Percentiles rank a stretch among this genome's conserved stretches.
Evolutionary conservation across 2,329 filamentous ascomycete genomes (phyloP).

Genomic region (Aspergillus transmontanensis): DNA sequence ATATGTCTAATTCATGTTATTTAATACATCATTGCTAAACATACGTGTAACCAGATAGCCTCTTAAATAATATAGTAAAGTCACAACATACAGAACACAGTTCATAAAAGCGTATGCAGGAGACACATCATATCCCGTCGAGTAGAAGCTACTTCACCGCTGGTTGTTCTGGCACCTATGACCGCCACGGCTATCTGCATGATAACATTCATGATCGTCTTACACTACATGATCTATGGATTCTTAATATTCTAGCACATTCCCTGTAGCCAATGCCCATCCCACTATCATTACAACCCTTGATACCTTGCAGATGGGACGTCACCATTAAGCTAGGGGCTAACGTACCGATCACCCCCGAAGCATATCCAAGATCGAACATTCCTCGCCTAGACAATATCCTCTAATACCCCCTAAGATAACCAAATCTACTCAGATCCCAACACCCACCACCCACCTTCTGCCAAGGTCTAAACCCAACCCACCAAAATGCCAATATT

Average conservation of each 20-base stretch:
- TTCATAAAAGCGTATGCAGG: no score
- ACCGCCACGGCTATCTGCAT: background rate
- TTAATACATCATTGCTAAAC: background rate
- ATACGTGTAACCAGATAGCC: no score
- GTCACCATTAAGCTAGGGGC: background rate
- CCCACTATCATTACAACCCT: no score
- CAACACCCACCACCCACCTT: background rate
- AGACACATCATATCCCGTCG: background rate
- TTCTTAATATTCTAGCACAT: background rate
- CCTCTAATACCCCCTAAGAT: background rate
- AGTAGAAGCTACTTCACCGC: background rate
- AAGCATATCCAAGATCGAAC: background rate
- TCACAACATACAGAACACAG: background rate
- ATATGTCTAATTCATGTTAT: background rate
- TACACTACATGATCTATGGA: background rate
- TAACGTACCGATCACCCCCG: background rate
- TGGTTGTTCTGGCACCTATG: background rate
- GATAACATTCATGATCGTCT: background rate
- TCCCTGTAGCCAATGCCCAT: background rate
- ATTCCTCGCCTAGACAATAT: no score
- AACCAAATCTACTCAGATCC: background rate
- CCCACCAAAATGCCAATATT: background rate
- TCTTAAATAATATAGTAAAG: fast-evolving
- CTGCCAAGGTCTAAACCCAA: background rate
- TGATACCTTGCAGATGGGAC: background rate